Conservation (phyloP, 345 rosid genomes). For the Raphanus sativus region DNA sequence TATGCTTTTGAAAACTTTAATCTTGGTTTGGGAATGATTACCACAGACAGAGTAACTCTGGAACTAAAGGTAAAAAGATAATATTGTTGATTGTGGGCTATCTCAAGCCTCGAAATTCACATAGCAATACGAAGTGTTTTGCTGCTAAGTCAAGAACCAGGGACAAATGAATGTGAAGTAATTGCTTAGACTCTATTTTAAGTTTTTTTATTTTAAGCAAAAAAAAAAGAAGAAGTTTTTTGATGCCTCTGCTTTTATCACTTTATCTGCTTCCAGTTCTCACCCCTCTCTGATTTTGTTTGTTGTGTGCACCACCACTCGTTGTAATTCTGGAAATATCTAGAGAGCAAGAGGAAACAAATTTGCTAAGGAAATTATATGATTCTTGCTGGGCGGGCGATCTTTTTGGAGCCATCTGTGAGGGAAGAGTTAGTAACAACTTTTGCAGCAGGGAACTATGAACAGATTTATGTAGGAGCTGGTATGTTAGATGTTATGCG, state of each 20-base stretch:
- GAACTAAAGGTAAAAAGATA: slow-evolving; percentile 94
- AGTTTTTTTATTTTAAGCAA: no score
- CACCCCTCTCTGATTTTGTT: not conserved
- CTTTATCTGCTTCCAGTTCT: not conserved
- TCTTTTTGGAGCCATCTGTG: not conserved
- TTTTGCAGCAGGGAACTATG: not conserved
- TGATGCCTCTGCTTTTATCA: not conserved
- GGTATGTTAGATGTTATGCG: not conserved
- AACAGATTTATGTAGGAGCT: not conserved
- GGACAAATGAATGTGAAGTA: not conserved
- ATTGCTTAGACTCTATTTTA: not conserved
- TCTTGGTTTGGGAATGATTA: not conserved
- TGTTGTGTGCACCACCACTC: not conserved
- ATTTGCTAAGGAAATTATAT: not conserved
- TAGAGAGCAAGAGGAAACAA: not conserved
- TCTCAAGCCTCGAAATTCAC: slow-evolving; percentile 21
- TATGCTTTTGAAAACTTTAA: slow-evolving; percentile 4
- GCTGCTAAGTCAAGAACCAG: slow-evolving; percentile 68
- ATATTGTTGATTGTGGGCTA: slow-evolving; percentile 65
- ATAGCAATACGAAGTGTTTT: slow-evolving; percentile 83
- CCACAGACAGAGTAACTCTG: slow-evolving; percentile 77
- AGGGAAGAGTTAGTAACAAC: not conserved
- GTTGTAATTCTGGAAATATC: not conserved
- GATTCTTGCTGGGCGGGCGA: not conserved
- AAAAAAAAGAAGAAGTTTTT: no score